Percentiles rank a stretch among this genome's conserved stretches.
Conservation (phyloP, 2,329 filamentous ascomycete genomes). For the Fonsecaea nubica region DNA sequence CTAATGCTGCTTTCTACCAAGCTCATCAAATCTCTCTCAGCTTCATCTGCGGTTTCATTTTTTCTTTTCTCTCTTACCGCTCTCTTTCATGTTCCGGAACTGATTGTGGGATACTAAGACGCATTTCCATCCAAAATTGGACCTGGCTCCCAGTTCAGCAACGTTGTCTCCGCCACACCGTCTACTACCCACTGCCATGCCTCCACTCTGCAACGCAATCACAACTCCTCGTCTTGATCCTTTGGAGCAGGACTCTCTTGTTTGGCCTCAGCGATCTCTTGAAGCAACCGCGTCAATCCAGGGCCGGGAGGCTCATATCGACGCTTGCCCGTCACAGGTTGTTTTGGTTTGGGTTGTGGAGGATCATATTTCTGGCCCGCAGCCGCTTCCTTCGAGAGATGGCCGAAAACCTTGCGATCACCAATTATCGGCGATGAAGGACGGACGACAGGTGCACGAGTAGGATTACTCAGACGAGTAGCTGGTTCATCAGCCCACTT, state of each 20-base stretch:
- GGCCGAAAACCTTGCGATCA: constrained; percentile 18
- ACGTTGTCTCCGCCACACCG: background rate
- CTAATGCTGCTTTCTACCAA: background rate
- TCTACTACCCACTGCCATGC: background rate
- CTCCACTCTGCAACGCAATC: background rate
- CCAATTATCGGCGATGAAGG: constrained; percentile 13
- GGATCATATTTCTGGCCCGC: background rate
- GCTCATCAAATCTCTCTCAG: background rate
- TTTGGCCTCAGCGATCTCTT: background rate
- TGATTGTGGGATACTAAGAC: background rate
- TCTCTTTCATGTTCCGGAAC: background rate
- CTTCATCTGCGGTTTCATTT: background rate
- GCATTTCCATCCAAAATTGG: constrained; percentile 2
- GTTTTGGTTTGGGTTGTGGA: constrained; percentile 1
- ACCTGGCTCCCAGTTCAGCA: background rate
- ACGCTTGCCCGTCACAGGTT: background rate
- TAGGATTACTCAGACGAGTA: background rate
- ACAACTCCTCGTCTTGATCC: background rate
- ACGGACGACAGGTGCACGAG: background rate
- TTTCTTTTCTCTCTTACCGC: background rate
- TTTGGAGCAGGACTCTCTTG: background rate
- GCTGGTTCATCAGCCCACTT: background rate
- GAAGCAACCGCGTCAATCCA: background rate
- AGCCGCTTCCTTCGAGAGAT: constrained; percentile 5
- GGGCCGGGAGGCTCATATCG: background rate